Evolutionary conservation across 148 eudicot genomes (phyloP).

Genomic region (Cornus suecica): DNA sequence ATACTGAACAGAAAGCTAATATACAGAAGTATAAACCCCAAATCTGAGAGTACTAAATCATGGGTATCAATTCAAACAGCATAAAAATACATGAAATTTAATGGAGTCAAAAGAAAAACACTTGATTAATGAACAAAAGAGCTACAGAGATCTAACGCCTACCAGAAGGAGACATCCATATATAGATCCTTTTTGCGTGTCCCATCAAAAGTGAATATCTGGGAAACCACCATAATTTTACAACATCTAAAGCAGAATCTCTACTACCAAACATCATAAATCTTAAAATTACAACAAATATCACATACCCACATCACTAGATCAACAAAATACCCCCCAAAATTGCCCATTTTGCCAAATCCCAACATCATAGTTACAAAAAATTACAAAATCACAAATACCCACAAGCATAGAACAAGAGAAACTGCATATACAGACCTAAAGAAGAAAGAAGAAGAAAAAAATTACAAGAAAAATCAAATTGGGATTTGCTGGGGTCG

Average conservation of each 20-base stretch:
- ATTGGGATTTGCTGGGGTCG: background rate
- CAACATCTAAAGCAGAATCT: background rate
- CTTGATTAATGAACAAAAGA: background rate
- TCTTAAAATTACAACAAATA: background rate
- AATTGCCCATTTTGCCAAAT: background rate
- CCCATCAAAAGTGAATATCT: background rate
- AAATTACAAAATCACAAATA: background rate
- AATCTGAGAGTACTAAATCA: background rate
- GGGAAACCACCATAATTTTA: background rate
- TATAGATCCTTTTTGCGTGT: background rate
- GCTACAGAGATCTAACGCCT: background rate
- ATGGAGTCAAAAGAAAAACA: background rate
- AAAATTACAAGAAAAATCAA: background rate
- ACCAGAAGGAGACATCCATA: background rate
- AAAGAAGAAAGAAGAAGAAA: background rate
- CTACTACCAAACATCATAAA: conserved; percentile 6
- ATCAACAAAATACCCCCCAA: background rate
- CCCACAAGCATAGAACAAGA: background rate
- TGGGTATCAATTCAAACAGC: background rate
- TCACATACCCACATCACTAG: conserved; percentile 7
- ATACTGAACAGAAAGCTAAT: background rate
- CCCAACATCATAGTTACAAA: background rate
- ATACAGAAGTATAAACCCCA: background rate
- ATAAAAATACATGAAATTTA: background rate
- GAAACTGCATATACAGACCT: background rate